Evolutionary conservation across 768 basidiomycete species (phyloP).

Genomic region (Mycena floridula): DNA sequence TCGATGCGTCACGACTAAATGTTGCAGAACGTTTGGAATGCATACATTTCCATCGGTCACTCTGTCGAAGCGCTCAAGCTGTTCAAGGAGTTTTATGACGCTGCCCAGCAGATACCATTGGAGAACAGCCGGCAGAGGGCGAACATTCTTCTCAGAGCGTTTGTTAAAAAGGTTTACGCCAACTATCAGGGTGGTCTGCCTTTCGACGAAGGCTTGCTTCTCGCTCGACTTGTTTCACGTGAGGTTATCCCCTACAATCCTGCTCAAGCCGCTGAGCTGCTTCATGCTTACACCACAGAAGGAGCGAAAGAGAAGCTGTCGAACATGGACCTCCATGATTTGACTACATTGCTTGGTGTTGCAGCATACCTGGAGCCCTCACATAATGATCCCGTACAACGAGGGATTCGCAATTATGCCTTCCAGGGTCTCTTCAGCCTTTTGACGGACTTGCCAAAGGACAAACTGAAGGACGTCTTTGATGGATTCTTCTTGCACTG

Average conservation of each 20-base stretch:
- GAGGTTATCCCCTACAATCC: no score
- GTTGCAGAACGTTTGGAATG: neutral
- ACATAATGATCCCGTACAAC: neutral
- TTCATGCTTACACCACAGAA: no score
- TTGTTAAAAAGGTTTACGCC: neutral
- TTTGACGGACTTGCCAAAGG: constrained; percentile 2
- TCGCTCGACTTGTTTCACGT: neutral
- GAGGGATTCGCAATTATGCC: neutral
- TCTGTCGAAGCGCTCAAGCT: neutral
- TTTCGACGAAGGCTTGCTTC: neutral
- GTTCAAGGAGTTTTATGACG: neutral
- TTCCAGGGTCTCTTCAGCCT: neutral
- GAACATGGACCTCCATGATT: no score
- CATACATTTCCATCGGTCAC: neutral
- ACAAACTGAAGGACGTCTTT: no score
- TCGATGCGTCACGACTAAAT: neutral
- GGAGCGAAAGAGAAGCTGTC: no score
- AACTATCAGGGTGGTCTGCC: neutral
- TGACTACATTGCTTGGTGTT: constrained; percentile 22
- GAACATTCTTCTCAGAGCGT: neutral
- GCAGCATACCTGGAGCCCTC: neutral
- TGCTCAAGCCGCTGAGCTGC: no score
- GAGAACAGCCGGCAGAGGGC: neutral
- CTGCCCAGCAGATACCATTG: neutral
- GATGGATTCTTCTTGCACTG: no score